Conservation (phyloP, 352 stramenopile genomes). For the Pythium periplocum region DNA sequence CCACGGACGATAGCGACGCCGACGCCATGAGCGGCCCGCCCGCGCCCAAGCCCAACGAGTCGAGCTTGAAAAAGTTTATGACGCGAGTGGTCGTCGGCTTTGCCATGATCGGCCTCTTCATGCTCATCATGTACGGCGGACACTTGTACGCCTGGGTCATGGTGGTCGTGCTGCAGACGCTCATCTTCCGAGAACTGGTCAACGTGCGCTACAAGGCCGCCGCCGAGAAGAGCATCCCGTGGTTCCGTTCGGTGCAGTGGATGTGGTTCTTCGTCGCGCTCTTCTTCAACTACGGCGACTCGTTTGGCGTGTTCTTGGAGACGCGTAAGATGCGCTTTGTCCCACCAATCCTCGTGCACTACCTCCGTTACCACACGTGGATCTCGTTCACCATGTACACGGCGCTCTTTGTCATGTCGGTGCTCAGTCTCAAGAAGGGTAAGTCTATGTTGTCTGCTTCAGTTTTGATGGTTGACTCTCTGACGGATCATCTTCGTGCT, state of each 20-base stretch:
- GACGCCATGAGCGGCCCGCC: conserved; percentile 6
- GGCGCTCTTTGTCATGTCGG: conserved; percentile 94
- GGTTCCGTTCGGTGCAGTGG: conserved; percentile 98
- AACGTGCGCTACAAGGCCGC: conserved; percentile 95
- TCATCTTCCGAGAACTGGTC: conserved; percentile 97
- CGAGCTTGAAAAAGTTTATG: conserved; percentile 54
- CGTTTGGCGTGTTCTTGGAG: conserved; percentile 80
- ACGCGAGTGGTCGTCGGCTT: conserved; percentile 71
- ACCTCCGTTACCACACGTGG: conserved; percentile 88
- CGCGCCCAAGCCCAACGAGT: conserved; percentile 18
- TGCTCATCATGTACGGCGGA: conserved; percentile 68
- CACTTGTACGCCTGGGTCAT: conserved; percentile 82
- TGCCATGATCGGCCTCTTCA: conserved; percentile 70
- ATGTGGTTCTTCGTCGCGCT: conserved; percentile 96
- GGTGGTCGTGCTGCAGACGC: conserved; percentile 81
- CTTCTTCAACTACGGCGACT: conserved; percentile 95
- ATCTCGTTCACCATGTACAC: conserved; percentile 95
- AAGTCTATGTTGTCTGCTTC: conserved; percentile 5
- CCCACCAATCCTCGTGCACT: conserved; percentile 71
- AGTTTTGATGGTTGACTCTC: conserved; percentile 1
- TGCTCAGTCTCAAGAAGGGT: conserved; percentile 92
- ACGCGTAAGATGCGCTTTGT: conserved; percentile 82
- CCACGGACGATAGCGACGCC: conserved; percentile 25
- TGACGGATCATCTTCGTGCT: background rate
- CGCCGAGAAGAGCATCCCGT: conserved; percentile 94